phyloP scores from a whole-genome alignment of 306 rosid genomes.

The Cicer arietinum region DNA sequence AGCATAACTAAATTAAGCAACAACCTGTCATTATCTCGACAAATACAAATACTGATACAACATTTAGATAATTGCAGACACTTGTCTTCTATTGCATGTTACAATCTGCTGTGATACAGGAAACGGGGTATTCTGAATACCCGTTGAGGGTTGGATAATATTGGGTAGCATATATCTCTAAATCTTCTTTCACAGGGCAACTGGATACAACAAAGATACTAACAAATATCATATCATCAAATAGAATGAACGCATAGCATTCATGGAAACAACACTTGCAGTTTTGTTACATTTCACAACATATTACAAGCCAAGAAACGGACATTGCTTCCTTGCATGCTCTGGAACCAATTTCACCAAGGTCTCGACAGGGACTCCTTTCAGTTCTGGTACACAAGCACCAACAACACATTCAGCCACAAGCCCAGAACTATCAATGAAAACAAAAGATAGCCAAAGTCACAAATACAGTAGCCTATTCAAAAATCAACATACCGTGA shows the following conservation, averaged over 20 bases:
- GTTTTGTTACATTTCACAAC: conserved; percentile 52
- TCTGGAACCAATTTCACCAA: conserved; percentile 90
- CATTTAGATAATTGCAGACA: conserved; percentile 53
- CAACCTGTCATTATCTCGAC: conserved; percentile 43
- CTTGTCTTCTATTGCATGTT: conserved; percentile 59
- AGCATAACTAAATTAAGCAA: conserved; percentile 44
- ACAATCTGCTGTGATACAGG: conserved; percentile 55
- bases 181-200: conserved; percentile 60
- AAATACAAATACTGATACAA: conserved; percentile 53
- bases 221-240: conserved; percentile 51
- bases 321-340: conserved; percentile 92
- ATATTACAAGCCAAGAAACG: conserved; percentile 77
- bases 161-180: conserved; percentile 60
- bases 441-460: background rate
- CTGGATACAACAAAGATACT: conserved; percentile 59
- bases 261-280: conserved; percentile 49
- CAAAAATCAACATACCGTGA: conserved; percentile 66
- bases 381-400: conserved; percentile 66
- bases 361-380: conserved; percentile 75
- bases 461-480: background rate
- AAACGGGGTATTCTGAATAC: conserved; percentile 56
- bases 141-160: conserved; percentile 58
- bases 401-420: conserved; percentile 29
- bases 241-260: conserved; percentile 48
- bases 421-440: background rate